Evolutionary conservation across 805 yeast genomes (phyloP), one percentile per base, ranked within the genome.

Genomic region (Yarrowia bubula): DNA sequence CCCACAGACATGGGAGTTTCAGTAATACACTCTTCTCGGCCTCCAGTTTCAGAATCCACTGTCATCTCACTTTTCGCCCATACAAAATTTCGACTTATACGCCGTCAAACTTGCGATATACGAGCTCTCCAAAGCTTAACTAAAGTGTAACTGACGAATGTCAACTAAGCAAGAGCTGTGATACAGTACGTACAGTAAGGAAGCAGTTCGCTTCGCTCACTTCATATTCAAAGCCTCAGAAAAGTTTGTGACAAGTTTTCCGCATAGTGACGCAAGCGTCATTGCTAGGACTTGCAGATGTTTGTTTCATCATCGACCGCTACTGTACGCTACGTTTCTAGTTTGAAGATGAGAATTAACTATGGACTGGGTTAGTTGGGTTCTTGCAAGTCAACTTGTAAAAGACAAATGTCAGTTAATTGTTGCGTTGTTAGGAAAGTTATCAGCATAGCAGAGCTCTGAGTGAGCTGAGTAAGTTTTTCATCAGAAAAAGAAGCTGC

Each of bases 281-380:
- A 43, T 58, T 43, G 50, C 64, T 58, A 43, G 51, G 64, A 58
- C 64, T 58, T 58, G 64, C 64, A 58, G 64, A 58, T 58, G 64
- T 58, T 58, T 43, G 39, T 42, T 58, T 58, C 64, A 32, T 58
- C 64, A 58, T 58, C 37, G 64, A 44, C 64, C 50, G 7, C 10
- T 51, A 51, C 58, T 13, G 10, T 22, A 3, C 15, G 47, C 38
- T 55, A 39, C 47, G 18, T n/a, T 11, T 41, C 31, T 9, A 18
- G 43, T 6, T 6, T 28, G 5, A 7, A 17, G 9, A 1, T 28
- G 13, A 13, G 8, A 15, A 9, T 55, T 55, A 8, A 14, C 46
- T 53, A 55, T 15, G 1, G 22, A 39, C 60, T 55, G 61, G 61
- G 61, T 55, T 55, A 55, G 61, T 55, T 55, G 14, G 18, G 28